Conservation (phyloP, 1,284 basidiomycete genomes). For the Sporisorium scitamineum region DNA sequence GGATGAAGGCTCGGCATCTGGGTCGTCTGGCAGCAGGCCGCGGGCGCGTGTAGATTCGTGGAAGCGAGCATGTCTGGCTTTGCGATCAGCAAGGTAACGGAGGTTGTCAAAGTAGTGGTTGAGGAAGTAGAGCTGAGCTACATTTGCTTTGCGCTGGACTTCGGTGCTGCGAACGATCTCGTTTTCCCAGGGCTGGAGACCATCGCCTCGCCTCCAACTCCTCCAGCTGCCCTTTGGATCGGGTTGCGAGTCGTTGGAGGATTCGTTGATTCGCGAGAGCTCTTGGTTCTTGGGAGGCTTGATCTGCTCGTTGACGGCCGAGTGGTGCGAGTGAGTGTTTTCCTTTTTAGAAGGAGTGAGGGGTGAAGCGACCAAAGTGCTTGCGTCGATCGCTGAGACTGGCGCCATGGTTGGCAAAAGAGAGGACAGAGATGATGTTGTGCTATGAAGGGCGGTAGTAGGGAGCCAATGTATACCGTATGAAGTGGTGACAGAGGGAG, state of each 20-base stretch:
- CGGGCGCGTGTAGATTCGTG: constrained; percentile 73
- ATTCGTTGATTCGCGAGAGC: constrained; percentile 29
- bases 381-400: constrained; percentile 24
- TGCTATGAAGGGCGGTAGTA: background rate
- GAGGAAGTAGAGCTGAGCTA: constrained; percentile 69
- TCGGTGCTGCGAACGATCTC: constrained; percentile 62
- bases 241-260: constrained; percentile 39
- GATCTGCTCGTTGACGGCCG: constrained; percentile 26
- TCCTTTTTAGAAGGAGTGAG: constrained; percentile 45
- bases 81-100: constrained; percentile 62
- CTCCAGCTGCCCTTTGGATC: constrained; percentile 60
- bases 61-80: constrained; percentile 75
- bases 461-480: background rate
- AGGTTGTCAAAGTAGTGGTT: constrained; percentile 69
- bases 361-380: constrained; percentile 34
- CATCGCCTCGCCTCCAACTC: constrained; percentile 59
- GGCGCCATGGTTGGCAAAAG: constrained; percentile 28
- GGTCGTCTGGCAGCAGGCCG: constrained; percentile 72
- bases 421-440: background rate
- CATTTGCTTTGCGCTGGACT: constrained; percentile 66
- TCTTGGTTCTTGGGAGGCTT: constrained; percentile 35
- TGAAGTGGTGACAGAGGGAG: background rate
- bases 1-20: constrained; percentile 85
- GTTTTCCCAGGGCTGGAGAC: constrained; percentile 65
- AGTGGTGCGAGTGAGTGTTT: constrained; percentile 36